A percentile compares a stretch with the other conserved stretches of the same genome.
These are phyloP conservation scores for Cladosporium sp. DNA, from an alignment of 2,329 filamentous ascomycete genomes.

Conservation along the genomic window DNA sequence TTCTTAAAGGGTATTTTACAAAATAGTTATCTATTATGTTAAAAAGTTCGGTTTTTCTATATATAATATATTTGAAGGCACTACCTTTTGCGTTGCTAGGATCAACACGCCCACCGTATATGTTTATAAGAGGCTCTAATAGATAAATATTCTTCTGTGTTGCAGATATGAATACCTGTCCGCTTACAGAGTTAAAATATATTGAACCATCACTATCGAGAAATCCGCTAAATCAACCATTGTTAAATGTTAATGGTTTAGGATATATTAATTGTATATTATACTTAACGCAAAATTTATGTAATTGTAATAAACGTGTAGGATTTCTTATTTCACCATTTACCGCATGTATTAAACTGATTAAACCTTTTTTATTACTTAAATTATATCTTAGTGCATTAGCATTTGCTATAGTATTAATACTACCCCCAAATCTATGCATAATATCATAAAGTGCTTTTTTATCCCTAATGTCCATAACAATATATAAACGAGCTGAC, in stretches of 20 bases:
- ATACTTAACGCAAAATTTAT: conserved; percentile 3
- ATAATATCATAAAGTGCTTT: conserved; percentile 32
- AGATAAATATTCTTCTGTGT: too few species aligned
- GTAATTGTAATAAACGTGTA: conserved; percentile 28
- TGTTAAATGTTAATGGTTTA: conserved; percentile 21
- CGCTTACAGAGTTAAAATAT: too few species aligned
- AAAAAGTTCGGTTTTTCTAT: too few species aligned
- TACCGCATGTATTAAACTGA: too few species aligned
- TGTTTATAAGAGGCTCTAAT: too few species aligned
- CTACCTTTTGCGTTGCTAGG: too few species aligned
- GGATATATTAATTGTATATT: conserved; percentile 21
- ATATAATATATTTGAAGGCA: too few species aligned
- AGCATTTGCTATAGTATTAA: conserved; percentile 26
- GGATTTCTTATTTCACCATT: not conserved
- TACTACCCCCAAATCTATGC: conserved; percentile 29
- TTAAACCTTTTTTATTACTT: conserved; percentile 18
- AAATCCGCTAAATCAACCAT: conserved; percentile 14
- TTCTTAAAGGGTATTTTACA: too few species aligned
- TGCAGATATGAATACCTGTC: too few species aligned
- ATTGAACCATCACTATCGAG: too few species aligned
- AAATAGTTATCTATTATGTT: too few species aligned
- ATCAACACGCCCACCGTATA: too few species aligned
- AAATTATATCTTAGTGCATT: conserved; percentile 24
- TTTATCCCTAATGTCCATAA: conserved; percentile 29
- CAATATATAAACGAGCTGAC: conserved; percentile 27